Conservation (phyloP, 2,329 filamentous ascomycete genomes). For the Fusarium protoensiforme region DNA sequence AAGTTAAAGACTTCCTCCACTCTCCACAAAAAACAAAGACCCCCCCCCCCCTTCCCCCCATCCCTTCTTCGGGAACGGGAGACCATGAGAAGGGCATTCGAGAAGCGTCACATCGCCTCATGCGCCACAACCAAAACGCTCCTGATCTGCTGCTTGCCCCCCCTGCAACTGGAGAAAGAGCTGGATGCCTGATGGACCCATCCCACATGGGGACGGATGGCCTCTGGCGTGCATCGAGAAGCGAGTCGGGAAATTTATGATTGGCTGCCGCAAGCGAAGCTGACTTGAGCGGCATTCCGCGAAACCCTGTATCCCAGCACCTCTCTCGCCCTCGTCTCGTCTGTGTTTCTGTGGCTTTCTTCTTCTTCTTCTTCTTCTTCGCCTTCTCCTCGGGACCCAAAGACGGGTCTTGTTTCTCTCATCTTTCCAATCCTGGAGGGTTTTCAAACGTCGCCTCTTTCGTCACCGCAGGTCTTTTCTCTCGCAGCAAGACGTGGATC, state of each 20-base stretch:
- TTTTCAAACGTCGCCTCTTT: neutral
- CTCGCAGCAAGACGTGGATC: neutral
- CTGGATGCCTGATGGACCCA: slow-evolving; percentile 24
- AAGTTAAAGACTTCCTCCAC: too few relatives aligned
- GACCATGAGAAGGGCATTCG: neutral
- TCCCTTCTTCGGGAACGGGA: neutral
- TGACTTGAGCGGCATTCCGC: slow-evolving; percentile 38
- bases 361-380: neutral
- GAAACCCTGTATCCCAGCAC: slow-evolving; percentile 16
- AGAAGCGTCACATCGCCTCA: slow-evolving; percentile 3
- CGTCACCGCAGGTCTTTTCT: neutral
- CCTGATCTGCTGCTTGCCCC: neutral
- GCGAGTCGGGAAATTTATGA: slow-evolving; percentile 46
- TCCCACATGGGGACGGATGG: slow-evolving; percentile 3
- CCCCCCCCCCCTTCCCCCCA: too few relatives aligned
- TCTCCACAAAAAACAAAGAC: too few relatives aligned
- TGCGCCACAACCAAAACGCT: neutral
- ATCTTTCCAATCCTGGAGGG: neutral
- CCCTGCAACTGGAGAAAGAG: neutral
- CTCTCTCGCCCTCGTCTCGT: neutral
- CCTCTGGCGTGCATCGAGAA: slow-evolving; percentile 42
- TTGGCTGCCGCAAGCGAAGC: slow-evolving; percentile 44
- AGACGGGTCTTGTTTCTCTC: slow-evolving; percentile 7
- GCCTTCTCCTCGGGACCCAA: neutral
- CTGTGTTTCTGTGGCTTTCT: neutral